phyloP scores from a whole-genome alignment of 495 filamentous ascomycete genomes.

The Talaromyces liani region DNA sequence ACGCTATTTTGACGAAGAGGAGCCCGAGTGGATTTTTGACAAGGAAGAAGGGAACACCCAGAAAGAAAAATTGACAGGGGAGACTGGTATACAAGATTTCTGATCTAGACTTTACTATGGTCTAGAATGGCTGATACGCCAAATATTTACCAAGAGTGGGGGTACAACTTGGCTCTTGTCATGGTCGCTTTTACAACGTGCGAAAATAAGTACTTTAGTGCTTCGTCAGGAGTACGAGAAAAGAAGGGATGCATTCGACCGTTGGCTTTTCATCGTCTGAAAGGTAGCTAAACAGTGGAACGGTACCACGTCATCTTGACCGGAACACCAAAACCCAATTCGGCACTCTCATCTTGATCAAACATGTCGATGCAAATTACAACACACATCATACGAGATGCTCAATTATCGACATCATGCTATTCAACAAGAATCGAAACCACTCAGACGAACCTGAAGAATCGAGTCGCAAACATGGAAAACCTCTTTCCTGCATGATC shows the following conservation, averaged over 20 bases:
- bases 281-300: neutral
- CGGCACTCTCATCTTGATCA: neutral
- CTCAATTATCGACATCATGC: neutral
- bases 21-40: slow-evolving; percentile 53
- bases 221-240: no score
- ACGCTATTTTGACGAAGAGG: slow-evolving; percentile 70
- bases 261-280: neutral
- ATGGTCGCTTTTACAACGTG: neutral
- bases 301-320: slow-evolving; percentile 1
- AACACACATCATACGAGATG: neutral
- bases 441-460: neutral
- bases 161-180: neutral
- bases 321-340: neutral
- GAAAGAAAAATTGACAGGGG: slow-evolving; percentile 41
- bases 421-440: neutral
- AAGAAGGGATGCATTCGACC: no score
- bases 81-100: slow-evolving; percentile 80
- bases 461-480: neutral
- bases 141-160: neutral
- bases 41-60: slow-evolving; percentile 30
- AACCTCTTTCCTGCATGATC: slow-evolving; percentile 31
- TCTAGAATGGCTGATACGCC: neutral
- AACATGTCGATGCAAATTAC: neutral
- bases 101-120: slow-evolving; percentile 26
- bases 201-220: neutral